phyloP scores from a whole-genome alignment of 306 rosid species.

The Styphnolobium japonicum region DNA sequence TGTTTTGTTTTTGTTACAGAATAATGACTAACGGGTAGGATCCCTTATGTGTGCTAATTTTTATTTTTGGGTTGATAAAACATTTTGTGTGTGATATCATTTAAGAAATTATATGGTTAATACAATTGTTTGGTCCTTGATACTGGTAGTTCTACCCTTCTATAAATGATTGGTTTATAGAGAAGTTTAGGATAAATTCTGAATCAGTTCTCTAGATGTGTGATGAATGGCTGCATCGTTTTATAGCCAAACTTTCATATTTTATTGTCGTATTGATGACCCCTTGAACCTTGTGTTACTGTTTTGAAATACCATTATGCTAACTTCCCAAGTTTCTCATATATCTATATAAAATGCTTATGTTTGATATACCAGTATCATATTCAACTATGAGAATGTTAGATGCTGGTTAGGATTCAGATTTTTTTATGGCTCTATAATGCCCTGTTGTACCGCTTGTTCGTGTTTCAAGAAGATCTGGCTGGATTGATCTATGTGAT shows the following conservation, averaged over 20 bases:
- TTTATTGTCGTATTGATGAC: neutral
- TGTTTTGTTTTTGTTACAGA: neutral
- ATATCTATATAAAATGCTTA: too few relatives aligned
- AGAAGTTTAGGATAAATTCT: neutral
- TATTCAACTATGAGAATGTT: neutral
- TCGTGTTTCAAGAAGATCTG: too few relatives aligned
- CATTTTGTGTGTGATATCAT: neutral
- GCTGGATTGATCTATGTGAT: neutral
- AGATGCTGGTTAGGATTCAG: neutral
- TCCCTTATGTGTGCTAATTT: neutral
- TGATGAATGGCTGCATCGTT: neutral
- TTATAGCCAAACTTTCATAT: neutral
- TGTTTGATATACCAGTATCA: too few relatives aligned
- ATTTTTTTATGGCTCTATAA: too few relatives aligned
- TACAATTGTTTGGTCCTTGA: neutral
- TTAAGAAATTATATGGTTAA: neutral
- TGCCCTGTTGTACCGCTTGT: too few relatives aligned
- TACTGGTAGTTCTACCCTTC: neutral
- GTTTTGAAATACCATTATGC: too few relatives aligned
- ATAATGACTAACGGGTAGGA: neutral
- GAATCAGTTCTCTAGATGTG: too few relatives aligned
- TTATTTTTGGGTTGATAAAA: too few relatives aligned
- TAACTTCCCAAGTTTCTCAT: too few relatives aligned
- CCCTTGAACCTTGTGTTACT: neutral
- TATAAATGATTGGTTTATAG: neutral